Conservation (phyloP, 768 basidiomycete species). For the Suillus fuscotomentosus region DNA sequence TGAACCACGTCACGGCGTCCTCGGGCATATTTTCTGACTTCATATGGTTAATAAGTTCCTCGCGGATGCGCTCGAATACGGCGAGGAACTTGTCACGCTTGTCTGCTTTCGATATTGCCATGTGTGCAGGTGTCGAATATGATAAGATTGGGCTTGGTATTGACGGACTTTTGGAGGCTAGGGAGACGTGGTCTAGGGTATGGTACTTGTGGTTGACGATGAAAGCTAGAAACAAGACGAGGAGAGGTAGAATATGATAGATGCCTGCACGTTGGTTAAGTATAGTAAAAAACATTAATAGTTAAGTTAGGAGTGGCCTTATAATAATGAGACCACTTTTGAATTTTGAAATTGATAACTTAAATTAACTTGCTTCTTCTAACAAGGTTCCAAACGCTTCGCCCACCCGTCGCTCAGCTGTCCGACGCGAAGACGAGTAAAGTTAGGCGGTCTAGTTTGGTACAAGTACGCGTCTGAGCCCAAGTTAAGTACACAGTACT, state of each 20-base stretch:
- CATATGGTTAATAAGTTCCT: slow-evolving; percentile 75
- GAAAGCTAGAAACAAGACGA: neutral
- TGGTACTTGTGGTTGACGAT: neutral
- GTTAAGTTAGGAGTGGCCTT: neutral
- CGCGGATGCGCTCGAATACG: slow-evolving; percentile 69
- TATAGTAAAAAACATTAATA: neutral
- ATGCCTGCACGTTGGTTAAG: neutral
- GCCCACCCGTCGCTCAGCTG: no score
- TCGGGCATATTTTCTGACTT: slow-evolving; percentile 73
- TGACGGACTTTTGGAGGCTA: neutral
- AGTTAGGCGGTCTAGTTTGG: no score
- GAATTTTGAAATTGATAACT: no score
- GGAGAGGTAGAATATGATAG: neutral
- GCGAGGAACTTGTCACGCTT: slow-evolving; percentile 64
- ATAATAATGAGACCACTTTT: slow-evolving; percentile 4
- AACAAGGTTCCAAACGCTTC: no score
- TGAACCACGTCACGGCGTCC: slow-evolving; percentile 85
- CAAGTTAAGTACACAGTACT: no score
- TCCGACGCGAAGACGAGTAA: no score
- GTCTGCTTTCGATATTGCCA: slow-evolving; percentile 31
- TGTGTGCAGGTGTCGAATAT: neutral
- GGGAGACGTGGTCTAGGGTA: neutral
- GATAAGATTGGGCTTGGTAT: neutral
- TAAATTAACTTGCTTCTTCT: no score
- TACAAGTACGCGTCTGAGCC: no score